Evolutionary conservation across 805 yeast genomes (phyloP).

Genomic region (Blastobotrys americana): DNA sequence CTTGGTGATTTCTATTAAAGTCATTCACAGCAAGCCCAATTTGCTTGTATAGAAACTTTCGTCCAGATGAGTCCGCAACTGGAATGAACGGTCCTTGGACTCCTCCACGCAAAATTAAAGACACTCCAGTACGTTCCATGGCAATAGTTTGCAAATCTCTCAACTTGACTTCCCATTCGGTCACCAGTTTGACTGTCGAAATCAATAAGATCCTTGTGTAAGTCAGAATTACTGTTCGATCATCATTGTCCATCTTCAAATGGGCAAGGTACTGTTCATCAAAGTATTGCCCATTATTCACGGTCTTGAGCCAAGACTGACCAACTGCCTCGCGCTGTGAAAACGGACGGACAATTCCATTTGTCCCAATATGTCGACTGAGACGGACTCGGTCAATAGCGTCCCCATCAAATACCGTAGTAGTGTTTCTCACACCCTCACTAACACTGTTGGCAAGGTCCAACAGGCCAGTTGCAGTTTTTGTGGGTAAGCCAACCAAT

Average conservation of each 20-base stretch:
- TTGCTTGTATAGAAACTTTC: conserved; percentile 59
- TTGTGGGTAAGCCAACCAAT: conserved; percentile 90
- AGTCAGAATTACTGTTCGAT: conserved; percentile 68
- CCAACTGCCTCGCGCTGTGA: conserved; percentile 85
- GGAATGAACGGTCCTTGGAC: conserved; percentile 72
- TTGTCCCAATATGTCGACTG: conserved; percentile 68
- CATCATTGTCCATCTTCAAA: conserved; percentile 65
- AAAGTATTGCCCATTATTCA: conserved; percentile 71
- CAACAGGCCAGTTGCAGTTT: conserved; percentile 90
- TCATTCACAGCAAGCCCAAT: conserved; percentile 77
- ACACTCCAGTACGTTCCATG: conserved; percentile 72
- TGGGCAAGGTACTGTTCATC: conserved; percentile 80
- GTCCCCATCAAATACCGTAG: conserved; percentile 79
- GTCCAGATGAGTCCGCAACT: conserved; percentile 56
- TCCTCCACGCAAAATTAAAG: conserved; percentile 50
- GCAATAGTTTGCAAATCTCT: conserved; percentile 62
- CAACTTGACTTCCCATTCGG: conserved; percentile 67
- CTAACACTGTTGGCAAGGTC: conserved; percentile 89
- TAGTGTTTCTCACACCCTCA: conserved; percentile 88
- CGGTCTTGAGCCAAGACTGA: conserved; percentile 79
- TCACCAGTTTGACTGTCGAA: conserved; percentile 49
- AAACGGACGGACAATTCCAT: conserved; percentile 67
- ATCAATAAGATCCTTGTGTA: conserved; percentile 62
- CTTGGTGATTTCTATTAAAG: conserved; percentile 42
- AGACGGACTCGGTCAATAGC: conserved; percentile 72